These are phyloP conservation scores for Neoarthrinium moseri DNA, from an alignment of 2,329 filamentous ascomycete genomes.

Conservation along the genomic window DNA sequence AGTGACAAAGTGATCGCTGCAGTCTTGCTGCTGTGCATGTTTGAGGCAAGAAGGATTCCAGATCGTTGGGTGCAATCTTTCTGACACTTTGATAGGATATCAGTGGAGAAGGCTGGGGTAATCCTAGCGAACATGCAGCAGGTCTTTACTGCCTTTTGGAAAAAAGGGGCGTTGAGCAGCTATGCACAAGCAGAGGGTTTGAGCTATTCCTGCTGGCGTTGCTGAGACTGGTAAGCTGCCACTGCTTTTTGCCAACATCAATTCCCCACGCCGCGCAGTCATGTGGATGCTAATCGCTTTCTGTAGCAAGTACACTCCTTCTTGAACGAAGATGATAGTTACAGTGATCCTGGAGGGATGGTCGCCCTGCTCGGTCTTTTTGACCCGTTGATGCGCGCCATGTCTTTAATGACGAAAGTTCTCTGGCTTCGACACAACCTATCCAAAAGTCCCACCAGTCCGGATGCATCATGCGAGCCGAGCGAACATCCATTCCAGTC, in stretches of 20 bases:
- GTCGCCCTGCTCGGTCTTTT: slow-evolving; percentile 1
- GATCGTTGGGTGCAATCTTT: slow-evolving; percentile 7
- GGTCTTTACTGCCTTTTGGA: slow-evolving; percentile 32
- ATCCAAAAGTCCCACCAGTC: no score
- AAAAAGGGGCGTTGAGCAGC: slow-evolving; percentile 27
- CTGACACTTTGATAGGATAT: slow-evolving; percentile 23
- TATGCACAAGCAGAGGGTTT: slow-evolving; percentile 25
- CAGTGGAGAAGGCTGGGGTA: slow-evolving; percentile 27
- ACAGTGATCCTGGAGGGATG: slow-evolving; percentile 18
- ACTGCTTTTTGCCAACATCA: background rate
- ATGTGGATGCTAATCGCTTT: no score
- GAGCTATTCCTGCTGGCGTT: slow-evolving; percentile 29
- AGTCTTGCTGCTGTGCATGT: slow-evolving; percentile 28
- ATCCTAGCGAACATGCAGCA: slow-evolving; percentile 28
- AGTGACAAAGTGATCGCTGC: slow-evolving; percentile 30
- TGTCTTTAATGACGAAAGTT: background rate
- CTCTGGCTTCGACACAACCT: background rate
- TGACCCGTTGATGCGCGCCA: slow-evolving; percentile 2
- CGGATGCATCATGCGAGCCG: no score
- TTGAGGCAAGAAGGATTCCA: slow-evolving; percentile 20
- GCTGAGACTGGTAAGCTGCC: slow-evolving; percentile 27
- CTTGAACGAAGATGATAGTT: slow-evolving; percentile 26
- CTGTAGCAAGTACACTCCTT: slow-evolving; percentile 34
- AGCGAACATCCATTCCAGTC: no score
- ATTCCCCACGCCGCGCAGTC: no score